Evolutionary conservation across 805 yeast species (phyloP).

Genomic region (Saturnispora kantuleensis): DNA sequence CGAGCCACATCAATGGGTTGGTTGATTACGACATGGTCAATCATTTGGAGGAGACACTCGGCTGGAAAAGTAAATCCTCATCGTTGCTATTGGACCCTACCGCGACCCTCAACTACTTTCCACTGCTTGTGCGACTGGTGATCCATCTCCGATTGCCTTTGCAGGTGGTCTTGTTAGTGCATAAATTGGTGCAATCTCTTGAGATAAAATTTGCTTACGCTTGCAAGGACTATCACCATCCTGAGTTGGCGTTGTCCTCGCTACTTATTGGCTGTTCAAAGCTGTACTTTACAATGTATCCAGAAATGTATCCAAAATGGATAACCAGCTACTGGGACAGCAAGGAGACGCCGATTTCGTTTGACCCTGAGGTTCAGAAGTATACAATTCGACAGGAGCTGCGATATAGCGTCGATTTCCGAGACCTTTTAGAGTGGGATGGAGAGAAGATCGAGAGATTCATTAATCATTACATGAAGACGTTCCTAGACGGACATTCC

Average conservation of each 20-base stretch:
- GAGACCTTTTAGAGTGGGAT: slow-evolving; percentile 38
- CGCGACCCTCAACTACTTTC: slow-evolving; percentile 24
- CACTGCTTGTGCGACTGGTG: slow-evolving; percentile 33
- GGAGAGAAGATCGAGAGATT: slow-evolving; percentile 37
- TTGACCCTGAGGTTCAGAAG: slow-evolving; percentile 12
- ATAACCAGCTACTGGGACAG: slow-evolving; percentile 7
- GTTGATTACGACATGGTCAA: neutral
- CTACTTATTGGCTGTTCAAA: slow-evolving; percentile 27
- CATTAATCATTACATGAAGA: slow-evolving; percentile 32
- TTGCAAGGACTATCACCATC: slow-evolving; percentile 14
- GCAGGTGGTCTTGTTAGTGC: slow-evolving; percentile 32
- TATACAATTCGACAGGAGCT: slow-evolving; percentile 13
- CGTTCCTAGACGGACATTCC: neutral
- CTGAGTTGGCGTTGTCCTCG: slow-evolving; percentile 31
- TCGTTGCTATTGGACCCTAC: neutral
- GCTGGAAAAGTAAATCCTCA: neutral
- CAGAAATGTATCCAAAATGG: slow-evolving; percentile 25
- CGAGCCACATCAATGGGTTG: neutral
- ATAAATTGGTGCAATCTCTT: slow-evolving; percentile 18
- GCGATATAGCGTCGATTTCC: slow-evolving; percentile 20
- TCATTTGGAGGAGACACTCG: neutral
- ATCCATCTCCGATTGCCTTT: slow-evolving; percentile 41
- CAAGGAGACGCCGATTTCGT: neutral
- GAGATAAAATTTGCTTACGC: slow-evolving; percentile 11
- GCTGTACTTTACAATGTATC: slow-evolving; percentile 22